Conservation (phyloP, 2,329 filamentous ascomycete species). For the Sarocladiaceae sp. region DNA sequence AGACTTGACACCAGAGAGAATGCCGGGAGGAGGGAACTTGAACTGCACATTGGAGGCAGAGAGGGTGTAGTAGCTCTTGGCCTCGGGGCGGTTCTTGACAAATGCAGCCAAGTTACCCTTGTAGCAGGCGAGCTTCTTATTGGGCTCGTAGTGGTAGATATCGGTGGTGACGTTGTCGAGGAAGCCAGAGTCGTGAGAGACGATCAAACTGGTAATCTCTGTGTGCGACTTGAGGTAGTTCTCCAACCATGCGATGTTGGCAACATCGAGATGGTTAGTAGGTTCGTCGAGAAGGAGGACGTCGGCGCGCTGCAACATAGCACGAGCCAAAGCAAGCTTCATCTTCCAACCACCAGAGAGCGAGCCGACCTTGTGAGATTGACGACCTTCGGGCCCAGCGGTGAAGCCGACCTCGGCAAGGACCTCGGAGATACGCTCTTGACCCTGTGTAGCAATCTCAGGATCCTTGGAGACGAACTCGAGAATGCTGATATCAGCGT, state of each 20-base stretch:
- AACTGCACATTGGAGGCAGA: slow-evolving; percentile 85
- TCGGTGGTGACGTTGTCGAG: slow-evolving; percentile 96
- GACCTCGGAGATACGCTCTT: slow-evolving; percentile 75
- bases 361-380: slow-evolving; percentile 85
- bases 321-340: slow-evolving; percentile 93
- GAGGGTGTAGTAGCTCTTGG: slow-evolving; percentile 96
- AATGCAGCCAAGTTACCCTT: slow-evolving; percentile 78
- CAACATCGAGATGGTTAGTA: slow-evolving; percentile 96
- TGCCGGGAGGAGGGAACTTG: slow-evolving; percentile 95
- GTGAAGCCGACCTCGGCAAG: slow-evolving; percentile 92
- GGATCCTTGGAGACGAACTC: slow-evolving; percentile 90
- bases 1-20: slow-evolving; percentile 91
- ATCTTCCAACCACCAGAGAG: slow-evolving; percentile 99
- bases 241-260: slow-evolving; percentile 93
- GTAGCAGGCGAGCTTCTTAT: slow-evolving; percentile 88
- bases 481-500: slow-evolving; percentile 91
- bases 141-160: slow-evolving; percentile 95
- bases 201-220: slow-evolving; percentile 94
- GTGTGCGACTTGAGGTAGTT: slow-evolving; percentile 93
- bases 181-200: slow-evolving; percentile 97
- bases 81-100: slow-evolving; percentile 85
- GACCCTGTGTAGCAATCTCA: slow-evolving; percentile 70
- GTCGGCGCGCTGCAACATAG: slow-evolving; percentile 96
- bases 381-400: slow-evolving; percentile 78
- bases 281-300: slow-evolving; percentile 95